Conservation (phyloP, 164 flowering plant species). For the Nelumbo lutea region DNA sequence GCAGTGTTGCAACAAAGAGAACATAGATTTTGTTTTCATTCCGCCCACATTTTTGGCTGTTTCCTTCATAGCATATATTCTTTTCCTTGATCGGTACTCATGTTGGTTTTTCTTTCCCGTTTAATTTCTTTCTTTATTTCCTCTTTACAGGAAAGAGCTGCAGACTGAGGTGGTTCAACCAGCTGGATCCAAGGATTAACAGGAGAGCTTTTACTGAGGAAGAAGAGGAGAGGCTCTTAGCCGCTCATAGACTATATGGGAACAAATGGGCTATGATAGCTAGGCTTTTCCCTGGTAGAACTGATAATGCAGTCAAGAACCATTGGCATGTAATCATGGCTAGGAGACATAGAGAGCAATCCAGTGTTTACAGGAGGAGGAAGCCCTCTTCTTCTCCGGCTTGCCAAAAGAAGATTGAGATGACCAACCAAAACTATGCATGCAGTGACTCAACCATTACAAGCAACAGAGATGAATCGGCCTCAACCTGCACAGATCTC, state of each 20-base stretch:
- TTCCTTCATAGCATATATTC: not conserved
- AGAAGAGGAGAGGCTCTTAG: conserved; percentile 63
- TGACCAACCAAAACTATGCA: conserved; percentile 22
- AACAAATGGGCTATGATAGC: conserved; percentile 85
- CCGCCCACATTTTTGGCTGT: not conserved
- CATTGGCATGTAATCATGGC: conserved; percentile 89
- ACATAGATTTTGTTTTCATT: not conserved
- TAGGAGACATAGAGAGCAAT: conserved; percentile 49
- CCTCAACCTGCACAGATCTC: conserved; percentile 52
- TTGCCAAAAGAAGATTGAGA: conserved; percentile 1
- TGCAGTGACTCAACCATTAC: conserved; percentile 39
- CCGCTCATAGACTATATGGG: conserved; percentile 57
- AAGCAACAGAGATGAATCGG: conserved; percentile 41
- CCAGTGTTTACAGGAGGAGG: conserved; percentile 38
- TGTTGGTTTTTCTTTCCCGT: not conserved
- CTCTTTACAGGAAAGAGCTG: conserved; percentile 61
- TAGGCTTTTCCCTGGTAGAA: conserved; percentile 67
- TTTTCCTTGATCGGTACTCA: not conserved
- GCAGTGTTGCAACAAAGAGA: not conserved
- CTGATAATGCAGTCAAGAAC: conserved; percentile 84
- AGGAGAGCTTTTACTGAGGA: conserved; percentile 61
- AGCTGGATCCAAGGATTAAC: conserved; percentile 76
- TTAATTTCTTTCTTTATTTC: not conserved
- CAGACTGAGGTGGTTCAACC: conserved; percentile 84
- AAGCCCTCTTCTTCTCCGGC: conserved; percentile 19